phyloP scores from a whole-genome alignment of 441 rosid genomes.

The Lepidium campestre region DNA sequence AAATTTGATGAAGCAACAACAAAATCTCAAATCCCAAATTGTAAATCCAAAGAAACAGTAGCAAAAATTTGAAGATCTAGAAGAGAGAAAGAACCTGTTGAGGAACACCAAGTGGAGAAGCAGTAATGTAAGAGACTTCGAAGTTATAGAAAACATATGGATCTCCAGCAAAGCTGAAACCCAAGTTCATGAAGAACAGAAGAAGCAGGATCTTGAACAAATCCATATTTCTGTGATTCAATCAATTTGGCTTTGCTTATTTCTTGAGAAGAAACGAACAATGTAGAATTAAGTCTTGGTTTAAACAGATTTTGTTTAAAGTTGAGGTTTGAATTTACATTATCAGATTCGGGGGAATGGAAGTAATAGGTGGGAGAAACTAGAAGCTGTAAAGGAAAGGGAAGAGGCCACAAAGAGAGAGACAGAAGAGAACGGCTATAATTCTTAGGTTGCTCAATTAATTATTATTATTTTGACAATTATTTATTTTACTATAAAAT shows the following conservation, averaged over 20 bases:
- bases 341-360: slow-evolving; percentile 24
- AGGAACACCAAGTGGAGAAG: slow-evolving; percentile 95
- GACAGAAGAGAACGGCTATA: slow-evolving; percentile 27
- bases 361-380: slow-evolving; percentile 26
- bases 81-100: slow-evolving; percentile 64
- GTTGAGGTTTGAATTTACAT: slow-evolving; percentile 41
- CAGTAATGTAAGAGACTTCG: slow-evolving; percentile 85
- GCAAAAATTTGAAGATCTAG: background rate
- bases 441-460: slow-evolving; percentile 7
- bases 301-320: slow-evolving; percentile 9
- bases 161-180: slow-evolving; percentile 68
- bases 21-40: background rate
- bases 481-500: background rate
- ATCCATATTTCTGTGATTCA: slow-evolving; percentile 37
- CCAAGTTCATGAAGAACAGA: slow-evolving; percentile 47
- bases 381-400: slow-evolving; percentile 24
- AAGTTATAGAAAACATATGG: slow-evolving; percentile 57
- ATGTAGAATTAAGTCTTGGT: background rate
- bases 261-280: slow-evolving; percentile 18
- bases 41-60: background rate
- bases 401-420: slow-evolving; percentile 1
- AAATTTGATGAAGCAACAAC: background rate
- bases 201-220: slow-evolving; percentile 30
- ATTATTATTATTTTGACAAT: background rate
- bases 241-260: background rate